Conservation (phyloP, 768 basidiomycete genomes). For the Auricularia sp. region DNA sequence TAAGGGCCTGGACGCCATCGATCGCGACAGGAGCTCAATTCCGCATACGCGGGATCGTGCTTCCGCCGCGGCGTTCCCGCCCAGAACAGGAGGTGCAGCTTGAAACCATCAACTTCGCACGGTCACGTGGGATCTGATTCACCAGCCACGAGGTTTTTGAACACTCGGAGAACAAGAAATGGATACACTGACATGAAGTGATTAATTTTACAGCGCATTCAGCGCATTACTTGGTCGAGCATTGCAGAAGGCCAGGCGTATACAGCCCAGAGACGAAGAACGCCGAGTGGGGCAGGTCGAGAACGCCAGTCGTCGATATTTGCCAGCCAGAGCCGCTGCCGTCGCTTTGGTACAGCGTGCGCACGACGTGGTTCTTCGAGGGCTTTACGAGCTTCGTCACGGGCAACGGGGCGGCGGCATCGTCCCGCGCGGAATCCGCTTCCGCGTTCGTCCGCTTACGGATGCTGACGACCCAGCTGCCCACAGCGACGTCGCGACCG, state of each 20-base stretch:
- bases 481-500: slow-evolving; percentile 27
- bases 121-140: too few relatives aligned
- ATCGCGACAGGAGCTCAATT: too few relatives aligned
- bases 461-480: slow-evolving; percentile 53
- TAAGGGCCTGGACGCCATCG: too few relatives aligned
- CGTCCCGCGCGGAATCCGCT: slow-evolving; percentile 20
- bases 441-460: slow-evolving; percentile 12
- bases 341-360: slow-evolving; percentile 66
- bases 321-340: slow-evolving; percentile 20
- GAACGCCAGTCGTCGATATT: neutral
- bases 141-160: too few relatives aligned
- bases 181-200: too few relatives aligned
- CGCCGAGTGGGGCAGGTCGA: neutral
- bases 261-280: slow-evolving; percentile 13
- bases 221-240: neutral
- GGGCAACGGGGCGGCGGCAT: slow-evolving; percentile 39
- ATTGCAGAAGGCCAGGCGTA: slow-evolving; percentile 10
- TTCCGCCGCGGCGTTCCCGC: too few relatives aligned
- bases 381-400: slow-evolving; percentile 30
- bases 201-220: too few relatives aligned
- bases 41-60: too few relatives aligned
- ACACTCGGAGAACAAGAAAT: too few relatives aligned
- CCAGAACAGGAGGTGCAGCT: too few relatives aligned
- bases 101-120: too few relatives aligned
- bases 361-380: slow-evolving; percentile 30